These are phyloP conservation scores for Pleurotus eryngii DNA, from an alignment of 768 basidiomycete species.

Conservation along the genomic window DNA sequence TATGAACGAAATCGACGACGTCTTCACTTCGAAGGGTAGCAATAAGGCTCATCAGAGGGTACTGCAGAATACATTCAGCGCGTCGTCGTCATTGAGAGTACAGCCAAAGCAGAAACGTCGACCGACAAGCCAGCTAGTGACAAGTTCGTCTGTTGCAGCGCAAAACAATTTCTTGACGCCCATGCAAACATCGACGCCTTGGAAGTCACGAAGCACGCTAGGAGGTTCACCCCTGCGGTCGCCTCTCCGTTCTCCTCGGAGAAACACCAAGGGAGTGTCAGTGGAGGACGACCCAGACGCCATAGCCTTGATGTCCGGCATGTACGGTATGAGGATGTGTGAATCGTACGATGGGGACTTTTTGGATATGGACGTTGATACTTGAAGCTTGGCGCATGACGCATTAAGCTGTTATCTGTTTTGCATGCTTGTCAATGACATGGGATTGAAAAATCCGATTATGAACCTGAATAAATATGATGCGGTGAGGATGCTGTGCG, in stretches of 20 bases:
- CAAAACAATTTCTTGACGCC: not conserved
- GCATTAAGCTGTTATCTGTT: not conserved
- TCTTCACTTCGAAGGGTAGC: not conserved
- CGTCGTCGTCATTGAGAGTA: too few species aligned
- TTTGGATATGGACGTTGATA: constrained; percentile 1
- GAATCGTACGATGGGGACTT: constrained; percentile 7
- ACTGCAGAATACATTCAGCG: too few species aligned
- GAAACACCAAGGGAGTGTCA: not conserved
- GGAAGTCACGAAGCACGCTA: not conserved
- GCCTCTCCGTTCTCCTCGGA: not conserved
- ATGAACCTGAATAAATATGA: too few species aligned
- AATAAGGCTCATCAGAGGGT: too few species aligned
- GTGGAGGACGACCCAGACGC: not conserved
- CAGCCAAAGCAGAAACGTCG: not conserved
- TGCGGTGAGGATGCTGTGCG: too few species aligned
- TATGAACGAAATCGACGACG: not conserved
- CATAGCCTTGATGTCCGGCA: not conserved
- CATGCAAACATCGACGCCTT: not conserved
- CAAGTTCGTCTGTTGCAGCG: not conserved
- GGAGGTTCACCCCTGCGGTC: not conserved
- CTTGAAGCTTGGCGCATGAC: not conserved
- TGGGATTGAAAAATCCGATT: too few species aligned
- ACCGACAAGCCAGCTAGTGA: not conserved
- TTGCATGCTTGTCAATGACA: too few species aligned
- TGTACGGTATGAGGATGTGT: constrained; percentile 3